Evolutionary conservation across 2,329 filamentous ascomycete genomes (phyloP).

Genomic region (Aspergillus sp.): DNA sequence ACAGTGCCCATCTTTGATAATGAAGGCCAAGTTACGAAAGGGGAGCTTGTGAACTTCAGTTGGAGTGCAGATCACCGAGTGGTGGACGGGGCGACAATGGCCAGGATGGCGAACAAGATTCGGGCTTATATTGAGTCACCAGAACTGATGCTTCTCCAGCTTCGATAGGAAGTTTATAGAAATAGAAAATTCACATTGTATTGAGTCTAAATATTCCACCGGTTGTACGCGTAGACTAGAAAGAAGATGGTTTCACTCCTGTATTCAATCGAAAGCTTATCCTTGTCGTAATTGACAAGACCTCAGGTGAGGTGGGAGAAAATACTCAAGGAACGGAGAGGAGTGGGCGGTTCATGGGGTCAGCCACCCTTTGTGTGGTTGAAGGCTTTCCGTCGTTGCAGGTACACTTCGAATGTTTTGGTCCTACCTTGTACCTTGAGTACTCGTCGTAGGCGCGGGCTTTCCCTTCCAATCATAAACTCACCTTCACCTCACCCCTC

Average conservation of each 20-base stretch:
- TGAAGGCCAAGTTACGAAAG: conserved; percentile 61
- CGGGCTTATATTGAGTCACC: conserved; percentile 77
- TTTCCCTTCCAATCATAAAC: neutral
- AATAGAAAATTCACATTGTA: neutral
- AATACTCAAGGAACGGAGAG: too few relatives aligned
- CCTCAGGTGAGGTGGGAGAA: too few relatives aligned
- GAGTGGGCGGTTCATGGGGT: too few relatives aligned
- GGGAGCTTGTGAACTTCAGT: conserved; percentile 84
- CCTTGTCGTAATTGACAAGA: too few relatives aligned
- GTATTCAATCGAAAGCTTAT: too few relatives aligned
- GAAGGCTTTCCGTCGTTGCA: too few relatives aligned
- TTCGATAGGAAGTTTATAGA: conserved; percentile 55
- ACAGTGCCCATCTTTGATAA: conserved; percentile 74
- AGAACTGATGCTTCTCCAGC: conserved; percentile 78
- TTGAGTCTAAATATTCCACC: neutral
- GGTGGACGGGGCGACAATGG: conserved; percentile 92
- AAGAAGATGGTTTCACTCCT: too few relatives aligned
- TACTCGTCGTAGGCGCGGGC: neutral
- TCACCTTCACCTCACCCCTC: neutral
- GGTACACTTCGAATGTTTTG: neutral
- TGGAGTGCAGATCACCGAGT: conserved; percentile 96
- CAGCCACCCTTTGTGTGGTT: too few relatives aligned
- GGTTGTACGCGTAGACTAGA: too few relatives aligned
- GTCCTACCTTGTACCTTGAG: neutral
- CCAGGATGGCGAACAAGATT: conserved; percentile 80